Evolutionary conservation across 495 filamentous ascomycete genomes (phyloP), one percentile per base, ranked within the genome.

Genomic region (Penicillium fimorum): DNA sequence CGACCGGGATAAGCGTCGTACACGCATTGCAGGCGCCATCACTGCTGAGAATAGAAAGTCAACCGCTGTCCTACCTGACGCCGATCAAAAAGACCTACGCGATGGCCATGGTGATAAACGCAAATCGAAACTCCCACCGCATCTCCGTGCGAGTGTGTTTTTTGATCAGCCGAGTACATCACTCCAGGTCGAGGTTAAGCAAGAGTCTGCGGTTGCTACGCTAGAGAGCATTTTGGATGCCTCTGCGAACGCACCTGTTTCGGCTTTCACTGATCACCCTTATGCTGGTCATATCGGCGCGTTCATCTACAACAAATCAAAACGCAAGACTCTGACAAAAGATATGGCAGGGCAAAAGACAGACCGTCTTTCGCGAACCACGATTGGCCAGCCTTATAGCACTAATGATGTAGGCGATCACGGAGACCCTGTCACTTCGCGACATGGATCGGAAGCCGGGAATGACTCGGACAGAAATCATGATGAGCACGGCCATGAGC

Each of bases 151-250:
- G 15, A 96, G 87, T 63, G 83, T 87, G 32, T 98, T 91, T 67
- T 97, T 98, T 62, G 90, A 97, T 47, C 74, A 86, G 15, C 88
- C 87, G 10, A 69, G 79, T 11, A 58, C 79, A 22, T 60, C 78
- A 4, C 81, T 86, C 30, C 76, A 86, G 17, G 68, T 96, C 18
- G 80, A 91, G 57, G 71, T 92, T 25, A 91, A 88, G 67, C 83
- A 85, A 38, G 83, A 87, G 12, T 96, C 92, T 45, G 90, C 92
- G 15, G 91, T 91, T 59, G 87, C 83, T 33, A 97, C 93, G 0
- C 78, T 98, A 9, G 94, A 98, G 53, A 94, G 86, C 63, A 94
- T 98, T 43, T 79, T 98, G 10, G 90, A 97, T 70, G 94, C 94
- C n/a, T 96, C 94, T 5, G 89, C 91, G 3, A 81, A 80, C 56